Conservation (phyloP, 139 green algal species). For the Pleodorina starrii region DNA sequence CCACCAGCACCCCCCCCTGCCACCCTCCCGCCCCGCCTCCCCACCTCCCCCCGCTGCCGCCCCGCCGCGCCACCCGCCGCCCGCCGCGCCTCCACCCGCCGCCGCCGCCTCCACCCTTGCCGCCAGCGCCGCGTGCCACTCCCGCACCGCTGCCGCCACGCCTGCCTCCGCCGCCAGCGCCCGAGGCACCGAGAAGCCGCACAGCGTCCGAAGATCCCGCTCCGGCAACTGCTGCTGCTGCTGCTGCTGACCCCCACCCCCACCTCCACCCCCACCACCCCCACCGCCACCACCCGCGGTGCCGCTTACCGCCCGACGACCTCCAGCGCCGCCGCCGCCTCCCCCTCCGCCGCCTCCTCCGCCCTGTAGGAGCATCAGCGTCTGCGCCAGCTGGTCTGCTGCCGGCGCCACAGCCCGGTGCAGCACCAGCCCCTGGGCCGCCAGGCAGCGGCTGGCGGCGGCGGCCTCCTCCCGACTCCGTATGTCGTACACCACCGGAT, state of each 20-base stretch:
- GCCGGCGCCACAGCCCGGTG: background rate
- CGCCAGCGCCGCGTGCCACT: background rate
- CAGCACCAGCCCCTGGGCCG: background rate
- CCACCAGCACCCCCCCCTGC: background rate
- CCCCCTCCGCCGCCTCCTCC: too few species aligned
- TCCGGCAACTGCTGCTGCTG: slow-evolving; percentile 21
- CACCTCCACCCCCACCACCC: background rate
- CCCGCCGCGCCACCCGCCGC: background rate
- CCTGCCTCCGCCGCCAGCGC: background rate
- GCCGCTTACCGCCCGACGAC: background rate
- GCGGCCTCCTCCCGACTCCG: slow-evolving; percentile 37
- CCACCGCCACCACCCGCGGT: background rate
- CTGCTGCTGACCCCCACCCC: background rate
- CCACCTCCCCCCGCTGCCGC: background rate
- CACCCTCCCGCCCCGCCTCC: background rate
- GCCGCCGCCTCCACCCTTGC: background rate
- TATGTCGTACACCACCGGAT: slow-evolving; percentile 75
- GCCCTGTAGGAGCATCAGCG: background rate
- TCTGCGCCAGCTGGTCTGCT: background rate
- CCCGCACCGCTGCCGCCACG: slow-evolving; percentile 11
- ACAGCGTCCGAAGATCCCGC: slow-evolving; percentile 11
- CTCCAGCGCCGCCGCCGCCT: background rate
- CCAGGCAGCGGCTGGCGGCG: slow-evolving; percentile 41
- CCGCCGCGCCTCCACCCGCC: background rate
- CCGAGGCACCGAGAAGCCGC: slow-evolving; percentile 13